Percentiles rank a stretch among this genome's conserved stretches.
Evolutionary conservation across 345 rosid genomes (phyloP).

Genomic region (Alliaria petiolata): DNA sequence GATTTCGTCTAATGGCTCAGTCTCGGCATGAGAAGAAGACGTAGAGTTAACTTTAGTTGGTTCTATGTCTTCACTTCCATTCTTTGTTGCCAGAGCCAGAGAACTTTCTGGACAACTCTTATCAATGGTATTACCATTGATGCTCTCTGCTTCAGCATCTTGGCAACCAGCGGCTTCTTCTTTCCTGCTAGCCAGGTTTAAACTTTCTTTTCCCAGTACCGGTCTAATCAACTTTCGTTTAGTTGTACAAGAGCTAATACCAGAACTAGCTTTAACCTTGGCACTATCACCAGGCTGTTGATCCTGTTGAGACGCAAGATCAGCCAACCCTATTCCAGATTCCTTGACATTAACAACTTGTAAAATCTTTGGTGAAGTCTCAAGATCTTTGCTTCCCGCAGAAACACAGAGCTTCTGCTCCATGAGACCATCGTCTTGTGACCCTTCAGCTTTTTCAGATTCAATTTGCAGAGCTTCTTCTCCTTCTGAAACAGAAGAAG

Average conservation of each 20-base stretch:
- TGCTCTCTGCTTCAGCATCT: slow-evolving; percentile 27
- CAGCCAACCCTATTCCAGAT: slow-evolving; percentile 15
- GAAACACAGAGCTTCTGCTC: slow-evolving; percentile 13
- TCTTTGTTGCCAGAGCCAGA: not conserved
- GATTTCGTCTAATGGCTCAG: slow-evolving; percentile 42
- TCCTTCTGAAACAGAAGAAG: slow-evolving; percentile 14
- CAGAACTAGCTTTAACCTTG: slow-evolving; percentile 17
- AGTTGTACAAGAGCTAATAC: slow-evolving; percentile 25
- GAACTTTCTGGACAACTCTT: slow-evolving; percentile 12
- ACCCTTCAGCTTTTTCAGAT: slow-evolving; percentile 12
- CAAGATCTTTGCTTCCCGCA: slow-evolving; percentile 20
- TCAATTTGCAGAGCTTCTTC: slow-evolving; percentile 29
- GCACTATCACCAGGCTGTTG: slow-evolving; percentile 13
- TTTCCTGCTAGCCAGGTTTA: slow-evolving; percentile 15
- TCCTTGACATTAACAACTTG: slow-evolving; percentile 24
- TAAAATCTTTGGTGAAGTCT: slow-evolving; percentile 16
- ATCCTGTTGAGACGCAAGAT: slow-evolving; percentile 23
- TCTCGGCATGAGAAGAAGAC: slow-evolving; percentile 27
- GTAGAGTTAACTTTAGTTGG: slow-evolving; percentile 10
- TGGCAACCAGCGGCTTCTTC: no score
- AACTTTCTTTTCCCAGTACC: slow-evolving; percentile 33
- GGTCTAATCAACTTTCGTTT: slow-evolving; percentile 39
- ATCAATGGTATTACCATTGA: not conserved
- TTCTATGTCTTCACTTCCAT: slow-evolving; percentile 19
- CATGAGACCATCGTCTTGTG: slow-evolving; percentile 13